A percentile compares a stretch with the other conserved stretches of the same genome.
Evolutionary conservation across 202 grass and related monocot species (phyloP).

Genomic region (Saccharum hybrid): DNA sequence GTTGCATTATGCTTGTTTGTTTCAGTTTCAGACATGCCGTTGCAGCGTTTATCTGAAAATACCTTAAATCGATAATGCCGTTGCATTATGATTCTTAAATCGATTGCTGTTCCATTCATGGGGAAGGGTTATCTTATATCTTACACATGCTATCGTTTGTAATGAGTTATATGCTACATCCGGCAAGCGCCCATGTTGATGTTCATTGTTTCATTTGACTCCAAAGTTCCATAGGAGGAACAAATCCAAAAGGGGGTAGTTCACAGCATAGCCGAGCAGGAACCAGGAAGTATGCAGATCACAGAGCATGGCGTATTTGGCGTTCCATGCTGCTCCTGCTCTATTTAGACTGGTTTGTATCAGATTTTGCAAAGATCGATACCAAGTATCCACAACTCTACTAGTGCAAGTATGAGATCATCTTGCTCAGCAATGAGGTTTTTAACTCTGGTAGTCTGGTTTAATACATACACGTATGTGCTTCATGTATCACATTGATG

Average conservation of each 20-base stretch:
- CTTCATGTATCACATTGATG: not conserved
- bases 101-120: not conserved
- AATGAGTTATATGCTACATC: not conserved
- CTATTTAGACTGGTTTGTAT: not conserved
- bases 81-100: not conserved
- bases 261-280: not conserved
- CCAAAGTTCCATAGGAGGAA: not conserved
- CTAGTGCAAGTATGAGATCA: not conserved
- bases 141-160: not conserved
- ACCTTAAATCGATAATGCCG: too few relatives aligned
- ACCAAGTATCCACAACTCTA: not conserved
- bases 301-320: not conserved
- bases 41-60: not conserved
- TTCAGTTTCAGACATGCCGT: not conserved
- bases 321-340: not conserved
- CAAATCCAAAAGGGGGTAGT: not conserved
- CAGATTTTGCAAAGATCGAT: not conserved
- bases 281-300: not conserved
- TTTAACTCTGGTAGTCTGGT: not conserved
- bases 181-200: not conserved
- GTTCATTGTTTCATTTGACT: too few relatives aligned
- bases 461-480: not conserved
- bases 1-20: constrained; percentile 31
- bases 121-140: not conserved
- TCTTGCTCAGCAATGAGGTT: not conserved